Evolutionary conservation across 306 rosid genomes (phyloP).

Genomic region (Malus domestica): ASM211411v1 NC_041796.1:31147501-31148000

Average conservation of each 20-base stretch:
- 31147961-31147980: constrained; percentile 49
- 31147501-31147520: no score
- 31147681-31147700: neutral
- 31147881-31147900: neutral
- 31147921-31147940: constrained; percentile 51
- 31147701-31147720: neutral
- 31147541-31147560: no score
- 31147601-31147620: neutral
- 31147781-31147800: no score
- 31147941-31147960: constrained; percentile 49
- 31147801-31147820: neutral
- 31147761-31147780: no score
- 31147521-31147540: no score
- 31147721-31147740: neutral
- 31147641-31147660: neutral
- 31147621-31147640: neutral
- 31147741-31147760: neutral
- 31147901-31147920: constrained; percentile 15
- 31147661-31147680: neutral
- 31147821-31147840: neutral
- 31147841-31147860: neutral
- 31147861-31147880: neutral
- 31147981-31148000: constrained; percentile 25
- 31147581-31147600: no score
- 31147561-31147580: no score